Base-by-base conservation (phyloP, 139 green algal genomes). In the Micromonas pusilla region DNA sequence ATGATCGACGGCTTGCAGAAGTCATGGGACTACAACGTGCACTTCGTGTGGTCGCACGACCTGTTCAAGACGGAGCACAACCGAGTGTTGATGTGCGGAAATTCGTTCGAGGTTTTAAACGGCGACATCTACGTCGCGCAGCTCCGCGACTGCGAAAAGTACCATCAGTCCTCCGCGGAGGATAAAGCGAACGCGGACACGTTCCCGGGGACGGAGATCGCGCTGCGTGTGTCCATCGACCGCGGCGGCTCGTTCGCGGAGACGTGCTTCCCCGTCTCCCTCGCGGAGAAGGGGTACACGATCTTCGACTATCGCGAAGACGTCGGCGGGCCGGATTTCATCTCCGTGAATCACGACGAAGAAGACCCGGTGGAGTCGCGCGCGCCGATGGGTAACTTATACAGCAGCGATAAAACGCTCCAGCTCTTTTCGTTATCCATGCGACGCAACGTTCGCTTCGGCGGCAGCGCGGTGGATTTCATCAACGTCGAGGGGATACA, bases 71-170 rank as follows among this genome's bases (percentile, higher is more conserved):
- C 70, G 70, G 52, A 76, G 52, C 83, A 91, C 37, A 32, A 63
- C 19, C 66, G 78, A 75, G 84, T 88, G 75, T 76, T 89, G 19
- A 83, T 94, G 31, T 97, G 94, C 75, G 94, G 92, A 68, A 97
- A 97, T 81, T 87, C 93, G 80, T 96, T 98, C 78, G 94, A 98
- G 87, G 77, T 96, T 19, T 34, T 93, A 6, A 72, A 78, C 60
- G 53, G 37, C 20, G 53, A 79, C 45, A 64, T 87, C 52, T 78
- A 78, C 28, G 52, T 84, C 3, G 74, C 81, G 28, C 21, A n/a
- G 28, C 31, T 33, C 26, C 30, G 20, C 31, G 72, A 78, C 52
- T 78, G 72, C 72, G 31, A 52, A 1, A 30, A 34, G 26, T 78
- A 52, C 31, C 30, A 57, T n/a, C n/a, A n/a, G 1, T 34, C 25